These are phyloP conservation scores for Phytophthora rubi DNA, from an alignment of 352 stramenopile species.

Conservation along the genomic window DNA sequence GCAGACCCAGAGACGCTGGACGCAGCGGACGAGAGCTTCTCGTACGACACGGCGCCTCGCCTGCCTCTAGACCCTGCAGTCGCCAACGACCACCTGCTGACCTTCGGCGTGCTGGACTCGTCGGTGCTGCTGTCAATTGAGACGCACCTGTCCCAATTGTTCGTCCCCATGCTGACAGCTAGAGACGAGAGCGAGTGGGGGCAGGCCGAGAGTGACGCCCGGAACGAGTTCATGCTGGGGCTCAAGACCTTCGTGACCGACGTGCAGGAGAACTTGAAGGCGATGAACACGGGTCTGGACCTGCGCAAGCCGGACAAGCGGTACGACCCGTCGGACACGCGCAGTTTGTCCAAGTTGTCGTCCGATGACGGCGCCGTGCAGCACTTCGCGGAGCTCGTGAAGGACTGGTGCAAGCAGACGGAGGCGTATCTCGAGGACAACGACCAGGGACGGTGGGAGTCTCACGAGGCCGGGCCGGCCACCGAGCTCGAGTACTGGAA, in stretches of 20 bases:
- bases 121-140: slow-evolving; percentile 77
- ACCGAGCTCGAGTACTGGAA: slow-evolving; percentile 92
- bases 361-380: slow-evolving; percentile 71
- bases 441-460: slow-evolving; percentile 83
- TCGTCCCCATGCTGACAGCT: slow-evolving; percentile 57
- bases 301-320: slow-evolving; percentile 87
- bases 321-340: slow-evolving; percentile 75
- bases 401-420: slow-evolving; percentile 91
- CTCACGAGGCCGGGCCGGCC: slow-evolving; percentile 77
- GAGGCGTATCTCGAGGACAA: slow-evolving; percentile 88
- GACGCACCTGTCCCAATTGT: slow-evolving; percentile 75
- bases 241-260: slow-evolving; percentile 84
- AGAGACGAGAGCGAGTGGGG: slow-evolving; percentile 63
- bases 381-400: slow-evolving; percentile 89
- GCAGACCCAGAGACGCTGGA: slow-evolving; percentile 36
- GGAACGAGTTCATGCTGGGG: slow-evolving; percentile 86
- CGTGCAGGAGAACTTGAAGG: slow-evolving; percentile 91
- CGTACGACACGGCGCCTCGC: slow-evolving; percentile 24
- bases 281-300: slow-evolving; percentile 88
- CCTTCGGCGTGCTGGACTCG: slow-evolving; percentile 74
- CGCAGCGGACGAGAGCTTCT: slow-evolving; percentile 7
- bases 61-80: slow-evolving; percentile 58
- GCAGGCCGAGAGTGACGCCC: slow-evolving; percentile 62
- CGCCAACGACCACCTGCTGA: slow-evolving; percentile 75
- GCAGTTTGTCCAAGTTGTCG: slow-evolving; percentile 72